Percentiles rank a stretch among this genome's conserved stretches.
Evolutionary conservation across 768 basidiomycete species (phyloP).

Genomic region (Suillus luteus): DNA sequence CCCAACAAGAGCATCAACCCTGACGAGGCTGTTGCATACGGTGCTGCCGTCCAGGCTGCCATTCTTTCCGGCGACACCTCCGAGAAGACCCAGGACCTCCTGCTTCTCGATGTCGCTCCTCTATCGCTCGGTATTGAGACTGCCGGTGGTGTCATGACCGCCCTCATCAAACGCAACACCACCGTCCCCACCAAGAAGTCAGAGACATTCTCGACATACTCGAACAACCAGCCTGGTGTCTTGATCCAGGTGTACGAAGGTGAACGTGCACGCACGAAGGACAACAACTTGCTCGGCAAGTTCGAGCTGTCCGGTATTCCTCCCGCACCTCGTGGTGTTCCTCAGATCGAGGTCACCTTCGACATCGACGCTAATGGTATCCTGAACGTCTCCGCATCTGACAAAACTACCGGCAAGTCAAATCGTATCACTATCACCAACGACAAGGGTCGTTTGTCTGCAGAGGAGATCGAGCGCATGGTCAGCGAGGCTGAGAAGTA

Average conservation of each 20-base stretch:
- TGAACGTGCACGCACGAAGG: constrained; percentile 97
- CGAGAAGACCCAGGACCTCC: constrained; percentile 95
- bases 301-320: constrained; percentile 97
- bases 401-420: constrained; percentile 97
- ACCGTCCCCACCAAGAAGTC: constrained; percentile 99
- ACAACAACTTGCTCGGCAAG: constrained; percentile 98
- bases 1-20: constrained; percentile 99
- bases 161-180: constrained; percentile 98
- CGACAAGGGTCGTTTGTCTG: constrained; percentile 95
- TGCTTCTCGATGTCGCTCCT: constrained; percentile 92
- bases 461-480: constrained; percentile 99
- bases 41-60: constrained; percentile 98
- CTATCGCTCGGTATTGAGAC: constrained; percentile 96
- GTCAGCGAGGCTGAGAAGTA: constrained; percentile 92
- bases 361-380: constrained; percentile 98
- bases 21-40: constrained; percentile 97
- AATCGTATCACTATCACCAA: constrained; percentile 93
- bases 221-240: constrained; percentile 98
- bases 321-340: constrained; percentile 96
- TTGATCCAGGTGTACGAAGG: constrained; percentile 98
- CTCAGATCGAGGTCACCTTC: constrained; percentile 97
- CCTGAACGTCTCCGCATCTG: constrained; percentile 90
- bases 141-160: constrained; percentile 98
- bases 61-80: constrained; percentile 98
- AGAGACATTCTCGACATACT: constrained; percentile 97